Evolutionary conservation across 2,329 filamentous ascomycete species (phyloP), one percentile per base, ranked within the genome.

Genomic region (Stachybotrys elegans): DNA sequence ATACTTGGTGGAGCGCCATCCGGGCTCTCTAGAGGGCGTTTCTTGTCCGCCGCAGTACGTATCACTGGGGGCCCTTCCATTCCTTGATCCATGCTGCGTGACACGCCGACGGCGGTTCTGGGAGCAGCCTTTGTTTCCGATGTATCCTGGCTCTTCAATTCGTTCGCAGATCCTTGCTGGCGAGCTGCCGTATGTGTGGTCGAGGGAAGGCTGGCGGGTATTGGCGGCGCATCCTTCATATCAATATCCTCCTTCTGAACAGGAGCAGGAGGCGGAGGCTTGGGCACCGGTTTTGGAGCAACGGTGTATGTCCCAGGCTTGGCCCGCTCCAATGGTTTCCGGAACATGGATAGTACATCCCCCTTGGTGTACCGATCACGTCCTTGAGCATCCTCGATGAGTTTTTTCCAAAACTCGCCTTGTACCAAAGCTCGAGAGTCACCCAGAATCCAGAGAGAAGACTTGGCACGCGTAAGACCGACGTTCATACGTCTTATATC

Each of bases 401-500:
- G 75, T 51, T 84, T 84, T 49, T 78, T 82, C 93, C 94, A 98
- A 66, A 89, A 96, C 58, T 93, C 81, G 48, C 93, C 93, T 59
- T 94, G 86, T 20, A 85, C 73, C 42, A 98, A 75, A 25, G 91
- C 89, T 45, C 85, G 78, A 0, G 93, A 93, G 65, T 97, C 94
- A 53, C 93, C 93, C 21, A 98, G 76, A 46, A 98, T 92, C 88
- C 92, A 98, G 9, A 98, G 76, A 25, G 92, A 96, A 9, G 88
- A 95, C 65, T 95, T 96, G 5, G 93, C 94, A 73, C 93, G 86
- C 19, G 93, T 98, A 48, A 98, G 75, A 70, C 93, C 93, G 58
- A 98, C 93, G 65, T 98, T 98, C 94, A 98, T 97, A 75, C 93
- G 92, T 47, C 93, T 83, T 59, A 98, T 95, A 63, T 98, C 93